A percentile compares a stretch with the other conserved stretches of the same genome.
phyloP scores from a whole-genome alignment of 192 early-diverging fungal genomes.

The Mortierella claussenii region DNA sequence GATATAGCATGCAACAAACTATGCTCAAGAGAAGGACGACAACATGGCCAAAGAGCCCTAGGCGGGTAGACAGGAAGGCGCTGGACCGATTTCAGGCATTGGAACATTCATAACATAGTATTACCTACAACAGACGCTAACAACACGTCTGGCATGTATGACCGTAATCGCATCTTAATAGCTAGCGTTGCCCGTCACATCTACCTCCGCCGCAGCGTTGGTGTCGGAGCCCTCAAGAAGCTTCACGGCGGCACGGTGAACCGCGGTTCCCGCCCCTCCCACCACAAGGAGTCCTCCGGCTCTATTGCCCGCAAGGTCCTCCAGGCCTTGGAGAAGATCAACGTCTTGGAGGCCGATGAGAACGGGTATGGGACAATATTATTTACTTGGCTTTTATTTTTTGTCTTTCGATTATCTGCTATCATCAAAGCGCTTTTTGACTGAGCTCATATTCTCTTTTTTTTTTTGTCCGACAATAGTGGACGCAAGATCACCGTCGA shows the following conservation, averaged over 20 bases:
- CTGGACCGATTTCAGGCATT: not conserved
- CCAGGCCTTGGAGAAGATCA: slow-evolving; percentile 99
- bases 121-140: not conserved
- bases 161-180: slow-evolving; percentile 12
- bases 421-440: not conserved
- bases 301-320: slow-evolving; percentile 95
- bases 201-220: slow-evolving; percentile 95
- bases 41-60: too few species aligned
- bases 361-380: slow-evolving; percentile 65
- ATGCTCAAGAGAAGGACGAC: too few species aligned
- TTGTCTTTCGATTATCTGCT: not conserved
- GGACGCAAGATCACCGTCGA: slow-evolving; percentile 95
- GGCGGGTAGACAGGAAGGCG: not conserved
- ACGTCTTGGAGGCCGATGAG: slow-evolving; percentile 92
- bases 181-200: slow-evolving; percentile 97
- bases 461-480: slow-evolving; percentile 57
- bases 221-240: slow-evolving; percentile 95
- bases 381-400: too few species aligned
- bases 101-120: not conserved
- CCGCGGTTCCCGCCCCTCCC: slow-evolving; percentile 94
- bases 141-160: not conserved
- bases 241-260: slow-evolving; percentile 92
- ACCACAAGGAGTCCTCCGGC: slow-evolving; percentile 88
- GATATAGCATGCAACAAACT: not conserved
- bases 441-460: not conserved